Evolutionary conservation across 2,329 filamentous ascomycete genomes (phyloP).

Genomic region (Fusarium cicatricum): DNA sequence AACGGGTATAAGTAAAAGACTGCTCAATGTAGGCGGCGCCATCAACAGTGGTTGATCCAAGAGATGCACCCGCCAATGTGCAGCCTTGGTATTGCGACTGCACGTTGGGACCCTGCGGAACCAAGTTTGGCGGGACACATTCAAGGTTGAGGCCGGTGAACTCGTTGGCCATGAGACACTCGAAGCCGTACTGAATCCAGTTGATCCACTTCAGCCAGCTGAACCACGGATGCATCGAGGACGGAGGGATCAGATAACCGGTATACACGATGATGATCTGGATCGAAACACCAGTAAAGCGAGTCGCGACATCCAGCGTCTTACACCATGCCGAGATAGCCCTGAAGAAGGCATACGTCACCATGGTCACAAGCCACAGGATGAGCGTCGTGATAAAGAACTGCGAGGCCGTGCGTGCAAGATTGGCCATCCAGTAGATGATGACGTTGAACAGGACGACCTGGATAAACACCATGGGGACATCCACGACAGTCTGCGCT

Average conservation of each 20-base stretch:
- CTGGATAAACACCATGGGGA: constrained; percentile 69
- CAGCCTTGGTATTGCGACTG: constrained; percentile 60
- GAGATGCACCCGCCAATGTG: constrained; percentile 56
- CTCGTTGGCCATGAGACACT: constrained; percentile 73
- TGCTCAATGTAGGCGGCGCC: constrained; percentile 64
- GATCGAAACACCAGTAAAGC: constrained; percentile 64
- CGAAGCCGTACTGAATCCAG: constrained; percentile 74
- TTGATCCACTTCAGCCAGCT: constrained; percentile 77
- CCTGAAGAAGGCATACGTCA: constrained; percentile 66
- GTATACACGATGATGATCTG: constrained; percentile 73
- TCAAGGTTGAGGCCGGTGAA: constrained; percentile 63
- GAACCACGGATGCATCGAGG: constrained; percentile 63
- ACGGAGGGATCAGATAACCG: constrained; percentile 68
- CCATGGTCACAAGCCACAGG: constrained; percentile 64
- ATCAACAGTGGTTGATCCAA: constrained; percentile 55
- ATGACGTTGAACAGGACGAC: constrained; percentile 73
- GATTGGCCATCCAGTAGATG: constrained; percentile 80
- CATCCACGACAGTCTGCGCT: constrained; percentile 65
- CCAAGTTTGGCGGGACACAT: constrained; percentile 65
- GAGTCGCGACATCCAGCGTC: constrained; percentile 69
- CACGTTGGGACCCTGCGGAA: constrained; percentile 55
- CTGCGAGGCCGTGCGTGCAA: constrained; percentile 70
- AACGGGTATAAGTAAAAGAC: constrained; percentile 62
- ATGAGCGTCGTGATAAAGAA: constrained; percentile 74
- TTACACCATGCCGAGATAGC: constrained; percentile 66